Conservation (phyloP, 1,284 basidiomycete genomes). For the Coniferiporia weirii region DNA sequence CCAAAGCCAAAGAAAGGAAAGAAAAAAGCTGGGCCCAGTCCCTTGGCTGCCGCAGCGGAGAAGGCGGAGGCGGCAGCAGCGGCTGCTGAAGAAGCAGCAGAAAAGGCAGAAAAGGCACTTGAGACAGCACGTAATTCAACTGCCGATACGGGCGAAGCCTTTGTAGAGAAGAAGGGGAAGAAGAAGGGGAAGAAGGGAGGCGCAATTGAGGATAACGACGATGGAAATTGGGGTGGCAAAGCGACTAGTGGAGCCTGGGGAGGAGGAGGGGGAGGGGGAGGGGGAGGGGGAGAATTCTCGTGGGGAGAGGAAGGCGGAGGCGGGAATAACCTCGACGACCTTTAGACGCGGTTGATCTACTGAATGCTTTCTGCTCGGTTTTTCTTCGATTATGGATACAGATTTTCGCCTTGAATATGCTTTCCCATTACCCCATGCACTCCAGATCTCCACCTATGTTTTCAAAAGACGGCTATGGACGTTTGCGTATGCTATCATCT, state of each 20-base stretch:
- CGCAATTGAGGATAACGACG: background rate
- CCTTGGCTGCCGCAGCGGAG: background rate
- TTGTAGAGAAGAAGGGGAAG: background rate
- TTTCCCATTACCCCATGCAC: no score
- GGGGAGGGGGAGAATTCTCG: background rate
- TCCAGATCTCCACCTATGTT: background rate
- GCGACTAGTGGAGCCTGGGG: background rate
- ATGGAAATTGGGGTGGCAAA: background rate
- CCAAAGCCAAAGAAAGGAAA: background rate
- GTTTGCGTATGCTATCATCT: background rate
- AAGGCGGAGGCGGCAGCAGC: background rate
- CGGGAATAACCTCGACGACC: no score
- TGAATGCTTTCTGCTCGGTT: no score
- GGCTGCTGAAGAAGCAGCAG: constrained; percentile 1
- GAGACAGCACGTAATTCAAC: no score
- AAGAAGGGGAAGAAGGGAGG: background rate
- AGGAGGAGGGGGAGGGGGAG: background rate
- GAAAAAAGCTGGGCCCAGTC: background rate
- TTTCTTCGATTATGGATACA: no score
- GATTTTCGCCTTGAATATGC: no score
- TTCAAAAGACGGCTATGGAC: background rate
- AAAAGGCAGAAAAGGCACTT: background rate
- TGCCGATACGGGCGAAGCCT: background rate
- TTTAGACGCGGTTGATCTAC: no score
- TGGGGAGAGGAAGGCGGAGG: background rate